A percentile compares a stretch with the other conserved stretches of the same genome.
These are phyloP conservation scores for Russula compacta DNA, from an alignment of 768 basidiomycete species.

Conservation along the genomic window DNA sequence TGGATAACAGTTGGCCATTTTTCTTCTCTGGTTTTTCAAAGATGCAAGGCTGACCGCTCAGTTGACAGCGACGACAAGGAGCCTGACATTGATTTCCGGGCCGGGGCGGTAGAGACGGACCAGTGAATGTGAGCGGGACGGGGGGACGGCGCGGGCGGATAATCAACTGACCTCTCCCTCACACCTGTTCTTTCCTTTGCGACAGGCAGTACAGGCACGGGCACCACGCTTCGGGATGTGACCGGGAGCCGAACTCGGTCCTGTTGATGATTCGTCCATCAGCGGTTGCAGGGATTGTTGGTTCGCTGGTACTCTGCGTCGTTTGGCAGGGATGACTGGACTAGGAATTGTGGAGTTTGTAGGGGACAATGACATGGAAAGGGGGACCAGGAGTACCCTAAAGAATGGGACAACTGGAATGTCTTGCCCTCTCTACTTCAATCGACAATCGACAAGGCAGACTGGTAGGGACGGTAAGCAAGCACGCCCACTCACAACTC, in stretches of 20 bases:
- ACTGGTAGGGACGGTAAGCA: slow-evolving; percentile 8
- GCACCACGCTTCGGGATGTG: slow-evolving; percentile 88
- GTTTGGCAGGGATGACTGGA: slow-evolving; percentile 45
- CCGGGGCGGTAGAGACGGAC: slow-evolving; percentile 73
- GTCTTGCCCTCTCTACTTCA: background rate
- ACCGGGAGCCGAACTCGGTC: slow-evolving; percentile 28
- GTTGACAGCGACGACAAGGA: slow-evolving; percentile 84
- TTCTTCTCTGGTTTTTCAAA: slow-evolving; percentile 94
- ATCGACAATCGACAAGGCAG: background rate
- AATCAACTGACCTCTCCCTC: slow-evolving; percentile 69
- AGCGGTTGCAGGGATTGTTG: slow-evolving; percentile 21
- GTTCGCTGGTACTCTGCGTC: slow-evolving; percentile 35
- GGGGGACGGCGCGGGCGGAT: slow-evolving; percentile 21
- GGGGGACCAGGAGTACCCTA: slow-evolving; percentile 13
- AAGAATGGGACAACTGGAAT: background rate
- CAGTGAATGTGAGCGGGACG: slow-evolving; percentile 40
- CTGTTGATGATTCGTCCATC: slow-evolving; percentile 22
- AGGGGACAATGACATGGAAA: slow-evolving; percentile 59
- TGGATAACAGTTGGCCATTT: slow-evolving; percentile 47
- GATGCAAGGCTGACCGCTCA: slow-evolving; percentile 69
- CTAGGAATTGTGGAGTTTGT: slow-evolving; percentile 46
- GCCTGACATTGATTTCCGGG: slow-evolving; percentile 40
- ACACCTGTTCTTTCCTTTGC: slow-evolving; percentile 89
- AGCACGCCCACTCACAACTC: background rate
- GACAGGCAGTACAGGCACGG: slow-evolving; percentile 79